A percentile compares a stretch with the other conserved stretches of the same genome.
These are phyloP conservation scores for Phytophthora cryptogea DNA, from an alignment of 352 stramenopile species.

Conservation along the genomic window DNA sequence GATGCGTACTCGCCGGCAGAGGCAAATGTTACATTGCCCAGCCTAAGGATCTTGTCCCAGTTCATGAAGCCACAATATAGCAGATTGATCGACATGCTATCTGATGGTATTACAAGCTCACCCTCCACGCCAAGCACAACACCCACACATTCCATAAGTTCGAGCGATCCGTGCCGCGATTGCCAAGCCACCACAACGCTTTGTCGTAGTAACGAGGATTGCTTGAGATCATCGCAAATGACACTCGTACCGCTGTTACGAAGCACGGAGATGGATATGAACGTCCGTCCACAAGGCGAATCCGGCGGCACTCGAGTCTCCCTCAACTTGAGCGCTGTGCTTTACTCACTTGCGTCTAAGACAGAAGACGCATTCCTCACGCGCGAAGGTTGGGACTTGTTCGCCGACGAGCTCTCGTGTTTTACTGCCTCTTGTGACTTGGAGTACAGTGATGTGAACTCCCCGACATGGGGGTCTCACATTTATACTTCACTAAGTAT, in stretches of 20 bases:
- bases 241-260: slow-evolving; percentile 2
- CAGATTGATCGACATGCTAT: slow-evolving; percentile 10
- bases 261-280: not conserved
- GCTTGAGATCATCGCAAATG: not conserved
- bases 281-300: not conserved
- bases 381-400: not conserved
- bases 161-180: not conserved
- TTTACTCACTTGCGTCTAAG: not conserved
- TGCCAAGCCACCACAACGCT: not conserved
- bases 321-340: not conserved
- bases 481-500: not conserved
- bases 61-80: slow-evolving; percentile 8
- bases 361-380: not conserved
- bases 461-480: slow-evolving; percentile 1
- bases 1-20: not conserved
- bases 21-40: slow-evolving; percentile 1
- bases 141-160: slow-evolving; percentile 1
- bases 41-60: slow-evolving; percentile 1
- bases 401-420: slow-evolving; percentile 4
- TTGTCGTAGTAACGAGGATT: not conserved
- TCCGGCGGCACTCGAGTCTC: not conserved
- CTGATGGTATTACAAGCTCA: not conserved
- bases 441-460: slow-evolving; percentile 9
- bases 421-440: slow-evolving; percentile 8
- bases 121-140: not conserved